Evolutionary conservation across 345 rosid species (phyloP).

Genomic region (Mallotus nudiflorus): DNA sequence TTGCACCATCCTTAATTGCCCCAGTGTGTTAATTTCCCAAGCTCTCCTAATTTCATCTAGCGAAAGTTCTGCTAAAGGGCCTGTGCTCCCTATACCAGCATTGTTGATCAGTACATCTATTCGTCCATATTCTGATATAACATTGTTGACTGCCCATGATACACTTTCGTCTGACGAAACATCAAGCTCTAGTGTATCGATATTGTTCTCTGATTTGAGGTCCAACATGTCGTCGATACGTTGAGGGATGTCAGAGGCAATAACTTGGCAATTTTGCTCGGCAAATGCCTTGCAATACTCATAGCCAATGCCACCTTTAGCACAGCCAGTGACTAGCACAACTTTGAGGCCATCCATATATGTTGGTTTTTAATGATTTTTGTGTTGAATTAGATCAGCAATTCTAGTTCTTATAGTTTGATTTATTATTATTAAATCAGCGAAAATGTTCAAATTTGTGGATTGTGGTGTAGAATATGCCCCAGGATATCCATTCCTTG

Average conservation of each 20-base stretch:
- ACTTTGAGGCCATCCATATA: conserved; percentile 42
- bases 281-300: conserved; percentile 70
- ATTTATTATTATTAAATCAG: neutral
- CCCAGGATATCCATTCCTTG: conserved; percentile 35
- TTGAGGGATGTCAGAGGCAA: conserved; percentile 51
- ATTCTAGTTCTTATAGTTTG: conserved; percentile 7
- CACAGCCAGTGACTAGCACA: conserved; percentile 65
- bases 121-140: conserved; percentile 44
- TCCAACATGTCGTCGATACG: conserved; percentile 44
- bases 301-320: conserved; percentile 65
- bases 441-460: conserved; percentile 14
- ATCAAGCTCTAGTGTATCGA: conserved; percentile 45
- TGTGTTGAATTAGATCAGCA: neutral
- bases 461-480: conserved; percentile 25
- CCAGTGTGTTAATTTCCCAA: conserved; percentile 62
- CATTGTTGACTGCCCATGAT: conserved; percentile 27
- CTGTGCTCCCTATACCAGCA: conserved; percentile 56
- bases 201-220: conserved; percentile 27
- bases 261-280: conserved; percentile 47
- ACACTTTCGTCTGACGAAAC: conserved; percentile 56
- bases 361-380: neutral
- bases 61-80: conserved; percentile 57
- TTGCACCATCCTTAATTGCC: conserved; percentile 63
- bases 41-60: conserved; percentile 44
- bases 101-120: conserved; percentile 56